These are phyloP conservation scores for Kwoniella sp. DNA, from an alignment of 768 basidiomycete genomes.

Conservation along the genomic window DNA sequence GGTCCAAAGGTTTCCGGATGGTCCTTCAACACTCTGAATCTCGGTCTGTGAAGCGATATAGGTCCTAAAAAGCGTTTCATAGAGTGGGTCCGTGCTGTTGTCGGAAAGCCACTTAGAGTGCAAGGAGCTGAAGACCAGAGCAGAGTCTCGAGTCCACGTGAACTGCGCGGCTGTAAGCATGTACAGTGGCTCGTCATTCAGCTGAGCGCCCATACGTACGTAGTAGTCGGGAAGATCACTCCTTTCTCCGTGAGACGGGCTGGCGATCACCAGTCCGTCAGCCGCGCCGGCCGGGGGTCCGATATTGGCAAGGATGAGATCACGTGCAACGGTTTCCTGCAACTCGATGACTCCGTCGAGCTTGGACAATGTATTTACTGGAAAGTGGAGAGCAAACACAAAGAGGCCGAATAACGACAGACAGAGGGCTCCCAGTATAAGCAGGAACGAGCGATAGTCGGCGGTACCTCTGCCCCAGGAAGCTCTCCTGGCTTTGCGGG, in stretches of 20 bases:
- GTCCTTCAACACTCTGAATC: slow-evolving; percentile 40
- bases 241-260: slow-evolving; percentile 34
- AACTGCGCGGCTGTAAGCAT: slow-evolving; percentile 32
- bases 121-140: slow-evolving; percentile 36
- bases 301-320: slow-evolving; percentile 44
- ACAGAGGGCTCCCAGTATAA: too few relatives aligned
- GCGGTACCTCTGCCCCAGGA: too few relatives aligned
- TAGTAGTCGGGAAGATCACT: slow-evolving; percentile 47
- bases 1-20: slow-evolving; percentile 37
- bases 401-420: too few relatives aligned
- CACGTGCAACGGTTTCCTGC: too few relatives aligned
- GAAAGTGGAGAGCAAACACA: too few relatives aligned
- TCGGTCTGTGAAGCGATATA: slow-evolving; percentile 38
- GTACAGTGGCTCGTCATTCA: too few relatives aligned
- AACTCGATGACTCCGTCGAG: too few relatives aligned
- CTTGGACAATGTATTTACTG: too few relatives aligned
- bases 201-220: slow-evolving; percentile 28
- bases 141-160: slow-evolving; percentile 48
- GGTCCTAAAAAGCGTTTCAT: slow-evolving; percentile 30
- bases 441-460: too few relatives aligned
- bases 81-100: not conserved
- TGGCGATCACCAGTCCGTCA: slow-evolving; percentile 49
- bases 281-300: slow-evolving; percentile 46
- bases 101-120: slow-evolving; percentile 13
- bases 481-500: too few relatives aligned